Percentiles rank a stretch among this genome's conserved stretches.
Conservation (phyloP, 257 asterid species). For the Apocynum venetum region DNA sequence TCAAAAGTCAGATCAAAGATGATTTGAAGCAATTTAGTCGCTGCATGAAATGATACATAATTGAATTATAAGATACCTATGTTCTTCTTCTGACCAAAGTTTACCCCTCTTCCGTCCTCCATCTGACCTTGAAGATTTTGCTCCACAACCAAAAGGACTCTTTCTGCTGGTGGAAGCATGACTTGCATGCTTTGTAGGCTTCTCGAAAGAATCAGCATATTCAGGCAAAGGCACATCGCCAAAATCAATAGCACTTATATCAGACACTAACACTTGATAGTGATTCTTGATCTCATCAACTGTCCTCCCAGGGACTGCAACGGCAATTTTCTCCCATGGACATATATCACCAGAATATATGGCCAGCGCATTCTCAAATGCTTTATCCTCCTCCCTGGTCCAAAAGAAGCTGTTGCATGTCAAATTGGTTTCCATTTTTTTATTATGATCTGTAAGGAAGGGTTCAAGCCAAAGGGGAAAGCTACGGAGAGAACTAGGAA, state of each 20-base stretch:
- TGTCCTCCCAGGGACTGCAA: constrained; percentile 38
- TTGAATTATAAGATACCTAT: constrained; percentile 23
- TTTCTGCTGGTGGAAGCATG: constrained; percentile 6
- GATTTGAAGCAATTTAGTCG: not conserved
- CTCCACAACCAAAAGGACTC: constrained; percentile 8
- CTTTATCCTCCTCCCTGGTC: constrained; percentile 41
- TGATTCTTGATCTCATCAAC: constrained; percentile 37
- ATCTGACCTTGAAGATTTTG: constrained; percentile 12
- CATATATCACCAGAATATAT: constrained; percentile 15
- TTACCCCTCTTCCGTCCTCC: constrained; percentile 23
- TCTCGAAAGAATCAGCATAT: constrained; percentile 14
- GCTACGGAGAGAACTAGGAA: constrained; percentile 12
- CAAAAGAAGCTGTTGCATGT: constrained; percentile 26
- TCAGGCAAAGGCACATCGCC: constrained; percentile 34
- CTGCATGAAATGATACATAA: constrained; percentile 1
- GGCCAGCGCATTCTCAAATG: constrained; percentile 40
- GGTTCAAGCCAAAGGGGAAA: constrained; percentile 26
- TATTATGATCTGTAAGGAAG: constrained; percentile 12
- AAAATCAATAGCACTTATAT: constrained; percentile 34
- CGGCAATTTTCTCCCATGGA: constrained; percentile 32
- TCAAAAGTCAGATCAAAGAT: not conserved
- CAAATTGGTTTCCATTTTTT: constrained; percentile 29
- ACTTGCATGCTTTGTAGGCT: constrained; percentile 3
- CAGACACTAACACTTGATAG: constrained; percentile 25
- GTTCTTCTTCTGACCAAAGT: constrained; percentile 52